These are phyloP conservation scores for Aphanomyces euteiches DNA, from an alignment of 352 stramenopile species.

Conservation along the genomic window DNA sequence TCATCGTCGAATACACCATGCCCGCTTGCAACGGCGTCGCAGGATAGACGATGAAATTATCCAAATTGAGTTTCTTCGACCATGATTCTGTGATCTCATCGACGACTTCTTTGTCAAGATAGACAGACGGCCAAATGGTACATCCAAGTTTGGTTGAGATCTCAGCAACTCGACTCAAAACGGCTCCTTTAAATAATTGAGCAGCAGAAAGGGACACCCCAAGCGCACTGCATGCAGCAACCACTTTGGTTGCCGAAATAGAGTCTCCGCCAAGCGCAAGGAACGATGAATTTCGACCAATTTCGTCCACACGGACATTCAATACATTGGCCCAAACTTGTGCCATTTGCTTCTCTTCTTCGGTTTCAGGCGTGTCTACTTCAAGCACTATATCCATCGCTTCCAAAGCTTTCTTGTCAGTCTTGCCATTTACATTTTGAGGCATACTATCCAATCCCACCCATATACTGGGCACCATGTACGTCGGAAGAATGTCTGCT, in stretches of 20 bases:
- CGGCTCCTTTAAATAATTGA: not conserved
- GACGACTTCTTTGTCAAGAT: not conserved
- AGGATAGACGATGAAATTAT: not conserved
- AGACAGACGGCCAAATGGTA: not conserved
- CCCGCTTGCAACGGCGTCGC: not conserved
- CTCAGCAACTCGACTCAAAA: not conserved
- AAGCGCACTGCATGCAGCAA: not conserved
- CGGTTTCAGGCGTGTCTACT: not conserved
- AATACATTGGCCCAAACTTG: not conserved
- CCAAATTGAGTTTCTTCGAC: not conserved
- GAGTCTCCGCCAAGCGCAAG: not conserved
- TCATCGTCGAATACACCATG: not conserved
- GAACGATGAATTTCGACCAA: not conserved
- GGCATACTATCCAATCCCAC: conserved; percentile 73
- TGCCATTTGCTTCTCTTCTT: not conserved
- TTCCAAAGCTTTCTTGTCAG: conserved; percentile 74
- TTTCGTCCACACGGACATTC: not conserved
- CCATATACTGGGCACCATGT: conserved; percentile 76
- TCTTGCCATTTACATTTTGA: conserved; percentile 82
- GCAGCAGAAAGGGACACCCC: not conserved
- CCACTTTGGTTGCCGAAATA: not conserved
- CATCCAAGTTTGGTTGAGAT: not conserved
- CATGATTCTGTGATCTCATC: not conserved
- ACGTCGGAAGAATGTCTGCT: conserved; percentile 74
- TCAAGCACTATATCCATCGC: not conserved